Base-by-base conservation (phyloP, 441 rosid species). In the Erysimum cheiri region DNA sequence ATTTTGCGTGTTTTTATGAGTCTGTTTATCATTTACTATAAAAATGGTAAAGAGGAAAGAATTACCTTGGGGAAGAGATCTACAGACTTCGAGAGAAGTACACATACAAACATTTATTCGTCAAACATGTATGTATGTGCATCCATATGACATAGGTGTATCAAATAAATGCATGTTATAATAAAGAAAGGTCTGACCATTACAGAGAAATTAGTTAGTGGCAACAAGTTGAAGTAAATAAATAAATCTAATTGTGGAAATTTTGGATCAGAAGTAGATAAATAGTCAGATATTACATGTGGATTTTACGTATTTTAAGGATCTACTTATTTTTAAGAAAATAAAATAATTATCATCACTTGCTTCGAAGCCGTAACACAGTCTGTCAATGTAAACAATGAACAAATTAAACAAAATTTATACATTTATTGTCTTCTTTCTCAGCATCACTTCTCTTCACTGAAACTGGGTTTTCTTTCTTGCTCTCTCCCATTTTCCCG, bases 281-380 rank as follows among this genome's bases (percentile, higher is more conserved):
- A 59, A 37, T 59, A 68, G 64, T 74, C 73, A 61, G 69, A 48
- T 56, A 33, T 24, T 48, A 62, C 79, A 75, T 64, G 79, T 75
- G 79, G 67, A 75, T 57, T 75, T 63, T 57, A 75, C 79, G 79
- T 75, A 56, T 70, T 70, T 70, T 64, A 48, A 75, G 79, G 79
- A 75, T 75, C 79, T 75, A 13, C 11, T 56, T 41, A 43, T 37
- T 33, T 49, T 47, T 1, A 11, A 6, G 53, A 53, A 12, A 37
- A 37, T 10, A n/a, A 6, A 67, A 53, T 19, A 6, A 53, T 4
- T 9, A 14, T 11, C 35, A 33, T 56, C 71, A 69, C 61, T 57
- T 69, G 53, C 62, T 75, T 49, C 61, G 36, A 70, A 49, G 58
- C 57, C 50, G 48, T 61, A 54, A 62, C 57, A 70, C 79, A 75